phyloP scores from a whole-genome alignment of 768 basidiomycete species.

The Amanita pseudoporphyria region DNA sequence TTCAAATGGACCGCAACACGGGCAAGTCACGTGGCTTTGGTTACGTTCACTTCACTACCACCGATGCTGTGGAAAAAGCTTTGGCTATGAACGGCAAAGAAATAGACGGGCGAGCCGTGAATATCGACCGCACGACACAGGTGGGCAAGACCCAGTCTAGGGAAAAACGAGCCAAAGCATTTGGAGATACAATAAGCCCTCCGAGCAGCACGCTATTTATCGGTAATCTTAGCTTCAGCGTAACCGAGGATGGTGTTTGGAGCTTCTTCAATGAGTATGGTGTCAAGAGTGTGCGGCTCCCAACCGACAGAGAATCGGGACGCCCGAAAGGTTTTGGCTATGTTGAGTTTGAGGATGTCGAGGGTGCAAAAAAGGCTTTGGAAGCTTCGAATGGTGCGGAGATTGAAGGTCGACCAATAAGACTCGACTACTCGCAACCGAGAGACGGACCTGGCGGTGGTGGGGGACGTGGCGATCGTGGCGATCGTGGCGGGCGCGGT shows the following conservation, averaged over 20 bases:
- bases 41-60: slow-evolving; percentile 67
- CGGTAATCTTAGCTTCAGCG: slow-evolving; percentile 79
- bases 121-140: slow-evolving; percentile 72
- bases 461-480: slow-evolving; percentile 31
- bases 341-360: slow-evolving; percentile 83
- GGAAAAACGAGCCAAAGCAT: slow-evolving; percentile 68
- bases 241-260: slow-evolving; percentile 81
- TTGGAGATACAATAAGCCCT: slow-evolving; percentile 56
- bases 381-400: slow-evolving; percentile 60
- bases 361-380: slow-evolving; percentile 72
- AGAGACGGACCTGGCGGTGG: slow-evolving; percentile 53
- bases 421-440: slow-evolving; percentile 84
- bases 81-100: slow-evolving; percentile 74
- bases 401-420: slow-evolving; percentile 70
- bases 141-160: slow-evolving; percentile 43
- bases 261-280: slow-evolving; percentile 85
- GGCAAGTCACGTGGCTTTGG: slow-evolving; percentile 83
- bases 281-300: slow-evolving; percentile 80
- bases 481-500: slow-evolving; percentile 37
- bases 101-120: slow-evolving; percentile 85
- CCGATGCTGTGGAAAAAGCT: slow-evolving; percentile 72
- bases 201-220: slow-evolving; percentile 80
- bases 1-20: slow-evolving; percentile 74
- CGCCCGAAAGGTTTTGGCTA: slow-evolving; percentile 94
- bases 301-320: slow-evolving; percentile 88